phyloP scores from a whole-genome alignment of 345 rosid species.

The Boechera divaricarpa region DNA sequence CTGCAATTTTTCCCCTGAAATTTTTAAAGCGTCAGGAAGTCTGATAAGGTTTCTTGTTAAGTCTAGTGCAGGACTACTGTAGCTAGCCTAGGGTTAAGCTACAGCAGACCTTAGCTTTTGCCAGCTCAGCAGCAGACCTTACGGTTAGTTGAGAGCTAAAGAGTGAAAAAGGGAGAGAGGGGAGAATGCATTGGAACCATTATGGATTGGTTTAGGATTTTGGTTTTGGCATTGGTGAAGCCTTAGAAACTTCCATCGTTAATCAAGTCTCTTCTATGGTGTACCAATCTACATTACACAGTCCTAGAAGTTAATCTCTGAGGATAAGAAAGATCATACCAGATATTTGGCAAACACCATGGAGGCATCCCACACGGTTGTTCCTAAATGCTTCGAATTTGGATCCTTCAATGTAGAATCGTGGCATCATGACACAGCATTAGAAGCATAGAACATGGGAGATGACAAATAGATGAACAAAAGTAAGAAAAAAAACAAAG shows the following conservation, averaged over 20 bases:
- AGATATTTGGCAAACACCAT: conserved; percentile 86
- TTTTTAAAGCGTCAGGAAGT: conserved; percentile 19
- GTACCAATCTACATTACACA: conserved; percentile 17
- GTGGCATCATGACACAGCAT: conserved; percentile 12
- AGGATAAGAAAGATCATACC: conserved; percentile 50
- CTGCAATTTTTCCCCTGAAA: conserved; percentile 84
- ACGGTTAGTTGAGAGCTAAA: background rate
- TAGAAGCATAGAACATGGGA: conserved; percentile 20
- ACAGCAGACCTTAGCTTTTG: too few species aligned
- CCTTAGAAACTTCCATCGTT: background rate
- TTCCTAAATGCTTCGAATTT: conserved; percentile 92
- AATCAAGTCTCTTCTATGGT: background rate
- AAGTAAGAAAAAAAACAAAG: background rate
- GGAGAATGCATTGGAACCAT: background rate
- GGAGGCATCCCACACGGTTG: conserved; percentile 98
- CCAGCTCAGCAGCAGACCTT: background rate
- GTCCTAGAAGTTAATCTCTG: background rate
- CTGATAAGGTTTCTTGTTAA: conserved; percentile 9
- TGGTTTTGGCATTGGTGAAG: conserved; percentile 11
- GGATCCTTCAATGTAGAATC: conserved; percentile 69
- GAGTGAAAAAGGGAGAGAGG: background rate
- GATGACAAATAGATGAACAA: conserved; percentile 4
- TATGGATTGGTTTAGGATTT: background rate
- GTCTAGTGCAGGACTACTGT: background rate
- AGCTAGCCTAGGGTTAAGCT: background rate